Conservation (phyloP, 805 yeast genomes). For the Metschnikowia amazonensis region DNA sequence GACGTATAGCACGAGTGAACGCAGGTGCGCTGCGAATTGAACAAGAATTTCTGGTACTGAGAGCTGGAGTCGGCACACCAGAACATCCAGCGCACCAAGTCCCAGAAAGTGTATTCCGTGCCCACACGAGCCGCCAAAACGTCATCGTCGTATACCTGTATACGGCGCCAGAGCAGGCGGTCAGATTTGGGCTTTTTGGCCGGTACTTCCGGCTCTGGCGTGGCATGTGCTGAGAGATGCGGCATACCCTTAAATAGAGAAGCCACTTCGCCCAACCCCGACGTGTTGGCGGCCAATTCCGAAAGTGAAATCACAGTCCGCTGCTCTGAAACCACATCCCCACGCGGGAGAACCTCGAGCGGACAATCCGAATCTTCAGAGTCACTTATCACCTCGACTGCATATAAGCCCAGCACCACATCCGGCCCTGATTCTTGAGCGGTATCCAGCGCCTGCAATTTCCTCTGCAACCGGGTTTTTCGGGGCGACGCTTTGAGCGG, state of each 20-base stretch:
- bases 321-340: background rate
- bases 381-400: constrained; percentile 22
- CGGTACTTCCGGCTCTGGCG: constrained; percentile 14
- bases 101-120: constrained; percentile 30
- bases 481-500: background rate
- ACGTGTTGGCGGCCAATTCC: constrained; percentile 13
- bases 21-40: constrained; percentile 19
- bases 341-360: constrained; percentile 2
- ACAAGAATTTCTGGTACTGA: constrained; percentile 17
- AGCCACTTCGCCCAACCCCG: constrained; percentile 20
- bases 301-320: constrained; percentile 11
- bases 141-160: constrained; percentile 32
- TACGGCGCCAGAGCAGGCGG: constrained; percentile 5
- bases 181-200: constrained; percentile 3
- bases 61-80: constrained; percentile 31
- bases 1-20: constrained; percentile 25
- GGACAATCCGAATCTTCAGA: constrained; percentile 20
- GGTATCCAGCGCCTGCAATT: too few relatives aligned
- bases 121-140: constrained; percentile 23
- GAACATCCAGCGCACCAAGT: constrained; percentile 33
- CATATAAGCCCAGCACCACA: background rate
- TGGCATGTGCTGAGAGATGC: constrained; percentile 14
- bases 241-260: constrained; percentile 20
- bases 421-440: too few relatives aligned
- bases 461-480: background rate